A percentile compares a stretch with the other conserved stretches of the same genome.
Evolutionary conservation across 768 basidiomycete species (phyloP).

Genomic region (Neoboletus magnificus): DNA sequence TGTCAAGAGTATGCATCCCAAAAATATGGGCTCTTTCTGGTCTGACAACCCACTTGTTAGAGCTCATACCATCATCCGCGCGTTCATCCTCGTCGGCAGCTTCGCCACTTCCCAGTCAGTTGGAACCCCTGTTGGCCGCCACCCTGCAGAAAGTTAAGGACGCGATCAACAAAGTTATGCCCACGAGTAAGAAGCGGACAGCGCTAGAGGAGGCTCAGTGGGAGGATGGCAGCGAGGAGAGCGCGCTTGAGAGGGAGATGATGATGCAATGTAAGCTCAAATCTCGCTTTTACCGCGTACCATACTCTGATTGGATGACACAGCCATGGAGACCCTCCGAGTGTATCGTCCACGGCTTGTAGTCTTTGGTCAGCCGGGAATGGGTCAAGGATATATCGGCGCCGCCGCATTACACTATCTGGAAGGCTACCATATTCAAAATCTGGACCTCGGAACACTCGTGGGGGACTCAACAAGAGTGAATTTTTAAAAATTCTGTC

Average conservation of each 20-base stretch:
- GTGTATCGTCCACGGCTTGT: slow-evolving; percentile 88
- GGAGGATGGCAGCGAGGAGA: slow-evolving; percentile 78
- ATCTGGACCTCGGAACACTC: slow-evolving; percentile 83
- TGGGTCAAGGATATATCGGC: slow-evolving; percentile 90
- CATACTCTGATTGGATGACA: slow-evolving; percentile 4
- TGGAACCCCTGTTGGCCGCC: slow-evolving; percentile 70
- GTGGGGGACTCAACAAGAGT: slow-evolving; percentile 89
- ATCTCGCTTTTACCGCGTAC: background rate
- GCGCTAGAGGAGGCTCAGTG: slow-evolving; percentile 95
- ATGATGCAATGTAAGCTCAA: slow-evolving; percentile 70
- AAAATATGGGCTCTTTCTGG: background rate
- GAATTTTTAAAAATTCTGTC: slow-evolving; percentile 26
- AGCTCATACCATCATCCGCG: slow-evolving; percentile 92
- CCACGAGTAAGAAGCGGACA: slow-evolving; percentile 73
- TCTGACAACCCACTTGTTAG: slow-evolving; percentile 40
- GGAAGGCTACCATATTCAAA: slow-evolving; percentile 95
- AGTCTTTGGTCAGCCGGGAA: slow-evolving; percentile 75
- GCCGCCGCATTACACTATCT: slow-evolving; percentile 90
- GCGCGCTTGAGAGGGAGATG: slow-evolving; percentile 86
- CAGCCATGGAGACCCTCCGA: slow-evolving; percentile 89
- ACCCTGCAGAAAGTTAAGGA: slow-evolving; percentile 69
- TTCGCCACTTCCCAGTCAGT: slow-evolving; percentile 77
- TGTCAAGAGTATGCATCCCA: slow-evolving; percentile 72
- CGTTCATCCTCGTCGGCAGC: slow-evolving; percentile 86
- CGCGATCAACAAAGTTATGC: slow-evolving; percentile 72